These are phyloP conservation scores for Skeletonema grethae DNA, from an alignment of 108 stramenopile genomes.

Conservation along the genomic window DNA sequence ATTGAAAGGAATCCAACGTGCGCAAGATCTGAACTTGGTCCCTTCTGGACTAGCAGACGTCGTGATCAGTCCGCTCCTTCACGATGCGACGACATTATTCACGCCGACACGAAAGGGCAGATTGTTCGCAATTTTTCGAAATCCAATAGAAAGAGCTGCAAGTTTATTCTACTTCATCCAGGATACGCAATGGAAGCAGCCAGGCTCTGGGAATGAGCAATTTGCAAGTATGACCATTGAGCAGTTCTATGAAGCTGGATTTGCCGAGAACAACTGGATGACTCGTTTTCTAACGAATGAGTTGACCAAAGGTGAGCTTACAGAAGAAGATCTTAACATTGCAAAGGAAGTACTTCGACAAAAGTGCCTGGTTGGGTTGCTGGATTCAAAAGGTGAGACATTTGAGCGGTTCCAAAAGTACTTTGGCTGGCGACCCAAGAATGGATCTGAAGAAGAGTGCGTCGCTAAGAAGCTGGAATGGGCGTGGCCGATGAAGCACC, in stretches of 20 bases:
- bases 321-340: conserved; percentile 38
- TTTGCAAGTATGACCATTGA: conserved; percentile 37
- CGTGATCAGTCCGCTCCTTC: conserved; percentile 55
- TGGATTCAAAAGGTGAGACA: conserved; percentile 41
- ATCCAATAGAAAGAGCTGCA: conserved; percentile 61
- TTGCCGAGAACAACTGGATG: conserved; percentile 50
- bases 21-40: conserved; percentile 56
- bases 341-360: conserved; percentile 58
- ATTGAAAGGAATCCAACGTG: conserved; percentile 50
- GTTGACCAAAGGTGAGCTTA: conserved; percentile 48
- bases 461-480: conserved; percentile 45
- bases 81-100: conserved; percentile 56
- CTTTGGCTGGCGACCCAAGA: conserved; percentile 43
- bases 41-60: conserved; percentile 55
- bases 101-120: conserved; percentile 51
- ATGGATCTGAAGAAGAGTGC: conserved; percentile 38
- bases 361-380: conserved; percentile 55
- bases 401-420: conserved; percentile 31
- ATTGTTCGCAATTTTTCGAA: conserved; percentile 55
- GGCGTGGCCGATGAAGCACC: conserved; percentile 57
- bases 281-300: conserved; percentile 52
- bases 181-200: conserved; percentile 39
- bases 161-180: conserved; percentile 63
- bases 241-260: conserved; percentile 30
- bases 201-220: conserved; percentile 14